These are phyloP conservation scores for Pythium guiyangense DNA, from an alignment of 352 stramenopile species.

Conservation along the genomic window DNA sequence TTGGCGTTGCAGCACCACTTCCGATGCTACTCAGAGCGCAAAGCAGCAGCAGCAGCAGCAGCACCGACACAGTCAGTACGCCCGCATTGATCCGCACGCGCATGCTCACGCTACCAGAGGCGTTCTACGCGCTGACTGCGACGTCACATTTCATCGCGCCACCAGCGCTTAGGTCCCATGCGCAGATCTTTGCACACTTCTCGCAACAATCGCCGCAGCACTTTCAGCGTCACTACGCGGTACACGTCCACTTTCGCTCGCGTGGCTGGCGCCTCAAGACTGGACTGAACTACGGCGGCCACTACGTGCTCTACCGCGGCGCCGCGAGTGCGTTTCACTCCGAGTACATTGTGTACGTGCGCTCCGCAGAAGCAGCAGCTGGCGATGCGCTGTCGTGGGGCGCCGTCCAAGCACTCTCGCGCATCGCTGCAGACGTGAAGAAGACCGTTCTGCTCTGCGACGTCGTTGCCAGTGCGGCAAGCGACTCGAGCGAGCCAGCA, in stretches of 20 bases:
- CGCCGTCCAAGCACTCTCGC: constrained; percentile 60
- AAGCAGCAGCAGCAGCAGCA: too few species aligned
- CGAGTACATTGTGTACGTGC: constrained; percentile 69
- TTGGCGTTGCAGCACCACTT: constrained; percentile 13
- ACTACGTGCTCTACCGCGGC: constrained; percentile 62
- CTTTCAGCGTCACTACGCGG: constrained; percentile 37
- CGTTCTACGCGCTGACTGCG: constrained; percentile 2
- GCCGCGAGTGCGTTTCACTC: constrained; percentile 53
- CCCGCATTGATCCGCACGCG: constrained; percentile 1
- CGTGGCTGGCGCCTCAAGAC: constrained; percentile 46
- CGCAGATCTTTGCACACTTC: neutral
- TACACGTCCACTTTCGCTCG: constrained; percentile 60
- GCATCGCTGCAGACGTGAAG: constrained; percentile 70
- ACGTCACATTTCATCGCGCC: neutral
- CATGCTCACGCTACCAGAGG: constrained; percentile 5
- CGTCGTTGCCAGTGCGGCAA: constrained; percentile 9
- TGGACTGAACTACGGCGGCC: constrained; percentile 69
- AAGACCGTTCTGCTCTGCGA: constrained; percentile 70
- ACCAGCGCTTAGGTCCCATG: neutral
- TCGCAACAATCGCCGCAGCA: neutral
- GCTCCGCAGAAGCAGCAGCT: constrained; percentile 3
- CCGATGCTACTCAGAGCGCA: neutral
- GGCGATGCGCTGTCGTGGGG: constrained; percentile 28
- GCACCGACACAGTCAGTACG: neutral
- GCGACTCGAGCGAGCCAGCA: neutral